Conservation (phyloP, 257 asterid genomes). For the Henckelia pumila region DNA sequence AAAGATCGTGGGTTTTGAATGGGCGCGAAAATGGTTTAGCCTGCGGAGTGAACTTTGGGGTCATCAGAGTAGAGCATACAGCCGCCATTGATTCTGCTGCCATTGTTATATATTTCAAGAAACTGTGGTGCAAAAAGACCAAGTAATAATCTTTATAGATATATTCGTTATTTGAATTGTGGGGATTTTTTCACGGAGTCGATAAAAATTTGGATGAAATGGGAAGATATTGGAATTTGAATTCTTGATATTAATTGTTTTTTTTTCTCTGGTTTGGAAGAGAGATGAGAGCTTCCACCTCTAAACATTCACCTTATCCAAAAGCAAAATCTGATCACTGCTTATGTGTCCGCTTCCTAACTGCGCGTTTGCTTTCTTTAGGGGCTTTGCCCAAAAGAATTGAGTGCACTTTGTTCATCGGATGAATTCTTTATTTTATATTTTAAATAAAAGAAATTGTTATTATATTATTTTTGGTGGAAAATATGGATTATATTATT, state of each 20-base stretch:
- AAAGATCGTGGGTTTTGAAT: conserved; percentile 24
- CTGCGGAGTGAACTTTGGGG: conserved; percentile 34
- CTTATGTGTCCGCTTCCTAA: not conserved
- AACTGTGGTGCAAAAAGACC: not conserved
- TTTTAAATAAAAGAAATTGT: too few relatives aligned
- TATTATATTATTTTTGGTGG: too few relatives aligned
- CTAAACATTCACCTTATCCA: not conserved
- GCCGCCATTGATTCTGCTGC: conserved; percentile 44
- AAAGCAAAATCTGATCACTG: not conserved
- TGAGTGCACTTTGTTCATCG: too few relatives aligned
- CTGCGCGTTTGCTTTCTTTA: too few relatives aligned
- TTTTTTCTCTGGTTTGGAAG: not conserved
- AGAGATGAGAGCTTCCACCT: not conserved
- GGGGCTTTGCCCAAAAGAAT: too few relatives aligned
- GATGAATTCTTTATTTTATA: too few relatives aligned
- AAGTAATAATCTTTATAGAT: not conserved
- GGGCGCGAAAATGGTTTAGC: conserved; percentile 31
- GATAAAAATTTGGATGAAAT: too few relatives aligned
- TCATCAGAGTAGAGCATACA: conserved; percentile 35
- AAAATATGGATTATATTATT: too few relatives aligned
- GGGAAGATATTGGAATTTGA: not conserved
- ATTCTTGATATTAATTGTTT: too few relatives aligned
- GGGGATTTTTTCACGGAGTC: too few relatives aligned
- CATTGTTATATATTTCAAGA: conserved; percentile 25
- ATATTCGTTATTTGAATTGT: too few relatives aligned